Conservation (phyloP, 331 rosid species). For the Erythrophleum ivorense region DNA sequence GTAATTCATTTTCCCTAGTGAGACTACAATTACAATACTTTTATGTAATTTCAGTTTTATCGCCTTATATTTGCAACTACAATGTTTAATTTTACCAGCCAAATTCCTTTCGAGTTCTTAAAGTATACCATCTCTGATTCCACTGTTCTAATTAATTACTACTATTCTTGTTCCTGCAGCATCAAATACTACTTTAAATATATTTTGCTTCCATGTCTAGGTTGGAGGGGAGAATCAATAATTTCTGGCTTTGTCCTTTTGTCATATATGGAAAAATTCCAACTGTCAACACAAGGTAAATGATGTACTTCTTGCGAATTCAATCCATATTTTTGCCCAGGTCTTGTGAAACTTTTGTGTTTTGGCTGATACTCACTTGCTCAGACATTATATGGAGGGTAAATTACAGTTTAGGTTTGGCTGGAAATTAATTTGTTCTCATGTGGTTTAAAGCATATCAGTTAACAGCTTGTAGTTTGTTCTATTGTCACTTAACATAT, state of each 20-base stretch:
- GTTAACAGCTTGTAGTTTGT: background rate
- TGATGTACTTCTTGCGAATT: background rate
- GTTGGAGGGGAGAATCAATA: background rate
- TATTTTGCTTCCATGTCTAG: background rate
- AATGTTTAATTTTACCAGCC: background rate
- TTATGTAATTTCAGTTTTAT: background rate
- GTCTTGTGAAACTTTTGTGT: background rate
- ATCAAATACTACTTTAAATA: background rate
- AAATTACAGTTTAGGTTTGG: background rate
- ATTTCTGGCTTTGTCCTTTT: background rate
- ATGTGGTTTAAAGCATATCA: background rate
- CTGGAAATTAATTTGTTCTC: background rate
- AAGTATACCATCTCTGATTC: background rate
- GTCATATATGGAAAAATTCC: background rate
- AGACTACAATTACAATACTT: background rate
- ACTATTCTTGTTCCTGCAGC: background rate
- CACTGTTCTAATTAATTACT: background rate
- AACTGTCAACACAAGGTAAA: background rate
- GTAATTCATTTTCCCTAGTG: background rate
- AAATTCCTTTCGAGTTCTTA: background rate
- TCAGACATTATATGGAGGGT: background rate
- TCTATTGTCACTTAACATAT: too few species aligned
- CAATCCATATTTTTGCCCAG: background rate
- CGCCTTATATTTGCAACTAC: background rate
- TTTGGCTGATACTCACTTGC: background rate